Conservation (phyloP, 768 basidiomycete species). For the Lactifluus volemus region DNA sequence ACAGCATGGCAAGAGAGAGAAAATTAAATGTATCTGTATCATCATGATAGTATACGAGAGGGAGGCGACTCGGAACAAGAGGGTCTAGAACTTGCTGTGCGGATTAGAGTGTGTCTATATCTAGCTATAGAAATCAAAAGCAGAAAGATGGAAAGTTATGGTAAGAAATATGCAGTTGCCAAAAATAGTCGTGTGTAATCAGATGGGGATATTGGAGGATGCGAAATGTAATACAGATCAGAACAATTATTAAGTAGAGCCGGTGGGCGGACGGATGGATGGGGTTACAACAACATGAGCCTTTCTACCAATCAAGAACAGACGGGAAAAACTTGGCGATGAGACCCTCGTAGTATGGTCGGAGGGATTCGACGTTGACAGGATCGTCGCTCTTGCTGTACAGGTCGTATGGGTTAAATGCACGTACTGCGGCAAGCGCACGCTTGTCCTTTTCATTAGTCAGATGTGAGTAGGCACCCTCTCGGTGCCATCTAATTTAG, state of each 20-base stretch:
- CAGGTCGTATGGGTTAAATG: conserved; percentile 92
- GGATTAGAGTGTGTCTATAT: conserved; percentile 7
- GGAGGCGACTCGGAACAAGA: not conserved
- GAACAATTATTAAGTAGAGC: not conserved
- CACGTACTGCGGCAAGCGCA: conserved; percentile 63
- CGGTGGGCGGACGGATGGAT: not conserved
- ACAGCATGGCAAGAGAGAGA: not conserved
- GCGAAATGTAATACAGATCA: not conserved
- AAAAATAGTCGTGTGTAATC: not conserved
- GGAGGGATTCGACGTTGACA: conserved; percentile 50
- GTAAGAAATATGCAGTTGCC: conserved; percentile 1
- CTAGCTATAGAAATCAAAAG: not conserved
- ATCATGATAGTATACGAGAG: not conserved
- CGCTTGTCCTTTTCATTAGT: conserved; percentile 60
- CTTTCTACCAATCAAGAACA: conserved; percentile 64
- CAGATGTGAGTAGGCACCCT: conserved; percentile 75
- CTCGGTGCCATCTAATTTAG: conserved; percentile 67
- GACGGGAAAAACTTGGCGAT: conserved; percentile 84
- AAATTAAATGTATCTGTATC: not conserved
- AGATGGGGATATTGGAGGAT: conserved; percentile 1
- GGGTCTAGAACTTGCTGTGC: not conserved
- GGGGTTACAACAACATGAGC: not conserved
- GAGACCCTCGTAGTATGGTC: conserved; percentile 75
- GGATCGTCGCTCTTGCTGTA: conserved; percentile 83
- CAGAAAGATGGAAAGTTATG: not conserved